These are phyloP conservation scores for Botrytis sinoallii DNA, from an alignment of 2,329 filamentous ascomycete species.

Conservation along the genomic window DNA sequence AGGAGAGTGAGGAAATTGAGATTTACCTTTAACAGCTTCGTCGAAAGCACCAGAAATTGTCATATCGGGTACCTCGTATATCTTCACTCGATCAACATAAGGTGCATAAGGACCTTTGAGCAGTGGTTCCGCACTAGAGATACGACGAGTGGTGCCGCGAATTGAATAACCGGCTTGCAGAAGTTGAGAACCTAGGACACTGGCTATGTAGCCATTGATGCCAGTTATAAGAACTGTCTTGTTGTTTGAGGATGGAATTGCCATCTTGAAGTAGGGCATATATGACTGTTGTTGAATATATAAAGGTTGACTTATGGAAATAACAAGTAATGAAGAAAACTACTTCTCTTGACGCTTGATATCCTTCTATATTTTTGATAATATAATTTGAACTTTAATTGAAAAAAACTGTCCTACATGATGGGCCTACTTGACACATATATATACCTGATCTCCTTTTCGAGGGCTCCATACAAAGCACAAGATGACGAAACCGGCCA, in stretches of 20 bases:
- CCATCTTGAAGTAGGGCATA: slow-evolving; percentile 22
- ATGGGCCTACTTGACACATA: neutral
- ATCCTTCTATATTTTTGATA: neutral
- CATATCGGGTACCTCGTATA: slow-evolving; percentile 35
- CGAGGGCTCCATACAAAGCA: neutral
- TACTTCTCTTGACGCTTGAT: neutral
- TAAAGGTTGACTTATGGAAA: neutral
- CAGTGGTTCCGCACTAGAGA: slow-evolving; percentile 27
- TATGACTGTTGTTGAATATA: neutral
- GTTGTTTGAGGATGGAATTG: slow-evolving; percentile 30
- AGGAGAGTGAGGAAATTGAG: neutral
- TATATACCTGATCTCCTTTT: neutral
- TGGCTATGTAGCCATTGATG: slow-evolving; percentile 39
- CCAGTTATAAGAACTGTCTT: slow-evolving; percentile 38
- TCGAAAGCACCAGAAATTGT: slow-evolving; percentile 34
- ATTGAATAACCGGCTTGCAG: slow-evolving; percentile 36
- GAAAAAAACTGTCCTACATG: neutral
- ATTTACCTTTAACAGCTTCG: slow-evolving; percentile 31
- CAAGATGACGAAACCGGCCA: neutral
- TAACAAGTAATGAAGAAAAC: neutral
- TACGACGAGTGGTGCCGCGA: slow-evolving; percentile 35
- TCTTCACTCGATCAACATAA: slow-evolving; percentile 32
- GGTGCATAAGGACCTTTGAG: slow-evolving; percentile 32
- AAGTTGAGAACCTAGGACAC: slow-evolving; percentile 31
- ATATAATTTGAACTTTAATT: neutral